Evolutionary conservation across 2,329 filamentous ascomycete species (phyloP).

Genomic region (Didymella glomerata): DNA sequence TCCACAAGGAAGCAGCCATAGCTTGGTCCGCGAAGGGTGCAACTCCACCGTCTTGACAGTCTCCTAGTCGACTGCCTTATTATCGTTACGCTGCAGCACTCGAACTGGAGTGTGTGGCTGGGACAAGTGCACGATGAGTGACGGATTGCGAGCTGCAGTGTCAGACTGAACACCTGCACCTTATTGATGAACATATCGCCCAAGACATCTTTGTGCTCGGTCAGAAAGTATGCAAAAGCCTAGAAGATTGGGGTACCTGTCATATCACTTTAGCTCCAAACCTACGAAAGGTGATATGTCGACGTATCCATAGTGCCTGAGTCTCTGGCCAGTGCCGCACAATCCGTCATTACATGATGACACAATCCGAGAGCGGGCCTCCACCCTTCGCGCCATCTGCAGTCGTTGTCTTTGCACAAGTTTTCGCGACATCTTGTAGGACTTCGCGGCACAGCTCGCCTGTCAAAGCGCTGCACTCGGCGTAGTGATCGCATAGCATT

Average conservation of each 20-base stretch:
- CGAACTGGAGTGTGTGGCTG: slow-evolving; percentile 9
- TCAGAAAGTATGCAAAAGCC: slow-evolving; percentile 32
- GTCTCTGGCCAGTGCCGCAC: slow-evolving; percentile 19
- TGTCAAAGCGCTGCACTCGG: slow-evolving; percentile 68
- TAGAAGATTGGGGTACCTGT: slow-evolving; percentile 29
- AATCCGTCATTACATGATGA: slow-evolving; percentile 22
- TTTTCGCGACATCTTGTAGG: slow-evolving; percentile 67
- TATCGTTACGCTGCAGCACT: neutral
- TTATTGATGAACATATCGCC: slow-evolving; percentile 31
- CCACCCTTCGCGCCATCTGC: slow-evolving; percentile 60
- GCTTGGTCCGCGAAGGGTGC: slow-evolving; percentile 19
- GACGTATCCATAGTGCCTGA: slow-evolving; percentile 29
- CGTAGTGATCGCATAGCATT: slow-evolving; percentile 68
- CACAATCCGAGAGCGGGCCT: slow-evolving; percentile 40
- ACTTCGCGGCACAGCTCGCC: slow-evolving; percentile 67
- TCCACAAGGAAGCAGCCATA: slow-evolving; percentile 1
- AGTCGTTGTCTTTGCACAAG: slow-evolving; percentile 66
- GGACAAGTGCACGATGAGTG: slow-evolving; percentile 26
- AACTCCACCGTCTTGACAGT: slow-evolving; percentile 8
- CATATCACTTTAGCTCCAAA: neutral
- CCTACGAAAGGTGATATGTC: neutral
- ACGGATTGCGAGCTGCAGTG: slow-evolving; percentile 19
- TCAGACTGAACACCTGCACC: slow-evolving; percentile 27
- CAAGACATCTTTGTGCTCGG: slow-evolving; percentile 31
- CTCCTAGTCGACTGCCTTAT: neutral